These are phyloP conservation scores for Penicillium robsamsonii DNA, from an alignment of 495 filamentous ascomycete species.

Conservation along the genomic window DNA sequence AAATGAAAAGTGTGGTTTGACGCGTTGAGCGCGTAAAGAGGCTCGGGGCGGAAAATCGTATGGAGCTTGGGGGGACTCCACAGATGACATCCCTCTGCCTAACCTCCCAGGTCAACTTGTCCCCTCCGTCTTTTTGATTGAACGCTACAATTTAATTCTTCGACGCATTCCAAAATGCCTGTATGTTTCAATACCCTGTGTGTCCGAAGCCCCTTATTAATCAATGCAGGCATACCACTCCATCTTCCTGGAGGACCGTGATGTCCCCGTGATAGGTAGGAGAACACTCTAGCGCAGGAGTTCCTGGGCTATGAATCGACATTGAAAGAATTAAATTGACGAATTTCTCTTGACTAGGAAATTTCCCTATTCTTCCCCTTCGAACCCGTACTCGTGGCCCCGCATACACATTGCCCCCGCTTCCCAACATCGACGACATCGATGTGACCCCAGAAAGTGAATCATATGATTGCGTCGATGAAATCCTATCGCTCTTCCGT, in stretches of 20 bases:
- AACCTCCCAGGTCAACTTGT: slow-evolving; percentile 27
- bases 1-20: slow-evolving; percentile 16
- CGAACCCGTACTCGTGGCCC: slow-evolving; percentile 91
- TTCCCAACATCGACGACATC: slow-evolving; percentile 65
- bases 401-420: slow-evolving; percentile 75
- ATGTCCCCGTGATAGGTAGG: slow-evolving; percentile 64
- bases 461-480: slow-evolving; percentile 92
- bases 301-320: slow-evolving; percentile 2
- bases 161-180: slow-evolving; percentile 44
- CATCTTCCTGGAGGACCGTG: slow-evolving; percentile 81
- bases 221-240: slow-evolving; percentile 79
- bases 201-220: slow-evolving; percentile 7
- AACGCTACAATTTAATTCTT: slow-evolving; percentile 19
- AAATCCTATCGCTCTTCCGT: slow-evolving; percentile 87
- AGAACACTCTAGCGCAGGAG: slow-evolving; percentile 10
- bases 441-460: slow-evolving; percentile 80
- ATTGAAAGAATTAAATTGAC: slow-evolving; percentile 14
- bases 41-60: slow-evolving; percentile 47
- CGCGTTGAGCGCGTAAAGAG: slow-evolving; percentile 49
- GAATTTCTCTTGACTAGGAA: slow-evolving; percentile 51
- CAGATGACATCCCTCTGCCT: slow-evolving; percentile 43
- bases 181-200: slow-evolving; percentile 30
- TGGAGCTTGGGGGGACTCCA: slow-evolving; percentile 26
- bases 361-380: slow-evolving; percentile 90
- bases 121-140: slow-evolving; percentile 14